Evolutionary conservation across 225 moss, liverwort and hornwort genomes (phyloP).

Genomic region (Sphagnum tenellum): DNA sequence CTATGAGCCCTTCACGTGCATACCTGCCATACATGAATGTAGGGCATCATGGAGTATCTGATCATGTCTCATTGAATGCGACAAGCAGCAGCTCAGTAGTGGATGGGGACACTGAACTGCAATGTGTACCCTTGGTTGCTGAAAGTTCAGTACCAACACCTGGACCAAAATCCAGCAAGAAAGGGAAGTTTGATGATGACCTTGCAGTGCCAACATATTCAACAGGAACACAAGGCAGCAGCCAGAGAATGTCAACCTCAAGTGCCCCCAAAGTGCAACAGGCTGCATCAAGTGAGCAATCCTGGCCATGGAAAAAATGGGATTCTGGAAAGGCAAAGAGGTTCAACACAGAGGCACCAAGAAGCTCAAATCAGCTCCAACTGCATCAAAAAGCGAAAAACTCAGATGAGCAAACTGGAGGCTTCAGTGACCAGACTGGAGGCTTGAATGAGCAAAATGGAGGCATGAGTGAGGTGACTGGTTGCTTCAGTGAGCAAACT

Average conservation of each 20-base stretch:
- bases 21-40: constrained; percentile 53
- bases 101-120: constrained; percentile 44
- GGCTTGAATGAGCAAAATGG: too few species aligned
- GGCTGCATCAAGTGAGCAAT: constrained; percentile 7
- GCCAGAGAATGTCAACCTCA: constrained; percentile 20
- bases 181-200: constrained; percentile 48
- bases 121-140: constrained; percentile 24
- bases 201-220: constrained; percentile 65
- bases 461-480: too few species aligned
- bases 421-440: too few species aligned
- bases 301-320: constrained; percentile 7
- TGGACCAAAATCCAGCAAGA: constrained; percentile 24
- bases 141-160: constrained; percentile 10
- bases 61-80: constrained; percentile 51
- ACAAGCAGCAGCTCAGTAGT: constrained; percentile 50
- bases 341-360: constrained; percentile 5
- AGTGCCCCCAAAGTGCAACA: constrained; percentile 17
- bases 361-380: constrained; percentile 7
- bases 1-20: constrained; percentile 41
- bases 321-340: constrained; percentile 16
- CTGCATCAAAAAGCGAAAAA: constrained; percentile 15
- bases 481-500: constrained; percentile 2
- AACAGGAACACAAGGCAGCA: constrained; percentile 33
- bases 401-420: constrained; percentile 10
- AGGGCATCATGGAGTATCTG: constrained; percentile 22